Evolutionary conservation across 495 filamentous ascomycete genomes (phyloP), one percentile per base, ranked within the genome.

Genomic region (Penicillium samsonianum): DNA sequence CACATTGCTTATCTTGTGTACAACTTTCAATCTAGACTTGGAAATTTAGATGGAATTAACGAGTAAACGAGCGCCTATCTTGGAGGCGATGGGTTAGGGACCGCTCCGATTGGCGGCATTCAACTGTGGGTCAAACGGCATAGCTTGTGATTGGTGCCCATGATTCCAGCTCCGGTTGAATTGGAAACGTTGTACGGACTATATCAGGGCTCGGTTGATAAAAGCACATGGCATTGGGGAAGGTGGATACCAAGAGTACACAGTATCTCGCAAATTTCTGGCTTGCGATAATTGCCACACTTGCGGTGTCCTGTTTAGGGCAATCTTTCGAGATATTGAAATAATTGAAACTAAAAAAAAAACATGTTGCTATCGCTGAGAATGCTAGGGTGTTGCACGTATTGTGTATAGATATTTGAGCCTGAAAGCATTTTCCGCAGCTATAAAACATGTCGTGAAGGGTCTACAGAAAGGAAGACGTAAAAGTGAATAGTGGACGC

Each of bases 101-200:
- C 12, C 7, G 23, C 43, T 25, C 43, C 22, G 43, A 45, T 26
- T 45, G 43, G 43, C 43, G 43, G 43, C 23, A 45, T 45, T 26
- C 0, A 9, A 6, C 5, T 45, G 23, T 45, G 43, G 43, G 12
- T 3, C 14, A 6, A 0, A 4, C 43, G 43, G 43, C 11, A 16
- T 45, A 16, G 22, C 14, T 45, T 45, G 3, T 45, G 22, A 45
- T 26, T 45, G 43, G 43, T 8, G 35, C 16, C 42, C 43, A 3
- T 14, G 11, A 28, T 45, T 4, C 14, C 4, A 2, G 2, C 2
- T 20, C 16, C 1, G 2, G 16, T 14, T 45, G 11, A 43, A 43
- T 43, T 5, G 35, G 16, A 16, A 37, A 35, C 5, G 33, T 35
- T 35, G 33, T n/a, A n/a, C n/a, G n/a, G n/a, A n/a, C n/a, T 19